A percentile compares a stretch with the other conserved stretches of the same genome.
These are phyloP conservation scores for Musa troglodytarum DNA, from an alignment of 176 grass and related monocot genomes.

Conservation along the genomic window DNA sequence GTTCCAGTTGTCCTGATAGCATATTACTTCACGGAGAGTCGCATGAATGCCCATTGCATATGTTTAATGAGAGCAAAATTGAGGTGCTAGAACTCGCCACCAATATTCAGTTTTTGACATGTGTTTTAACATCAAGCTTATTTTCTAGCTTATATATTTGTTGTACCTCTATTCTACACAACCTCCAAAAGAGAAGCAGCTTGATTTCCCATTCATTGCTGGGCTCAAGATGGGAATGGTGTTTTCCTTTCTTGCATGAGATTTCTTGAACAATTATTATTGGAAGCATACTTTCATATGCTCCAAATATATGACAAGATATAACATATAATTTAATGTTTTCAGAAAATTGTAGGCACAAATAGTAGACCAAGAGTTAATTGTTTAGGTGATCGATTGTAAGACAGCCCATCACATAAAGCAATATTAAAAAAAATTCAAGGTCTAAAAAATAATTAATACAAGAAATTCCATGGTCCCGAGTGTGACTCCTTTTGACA, in stretches of 20 bases:
- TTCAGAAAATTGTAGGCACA: too few relatives aligned
- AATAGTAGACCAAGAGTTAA: too few relatives aligned
- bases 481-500: too few relatives aligned
- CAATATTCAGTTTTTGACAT: background rate
- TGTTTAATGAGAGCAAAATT: slow-evolving; percentile 27
- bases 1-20: slow-evolving; percentile 17
- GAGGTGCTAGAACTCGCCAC: slow-evolving; percentile 28
- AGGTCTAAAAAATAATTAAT: too few relatives aligned
- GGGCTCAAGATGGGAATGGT: background rate
- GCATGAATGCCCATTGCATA: slow-evolving; percentile 15
- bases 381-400: too few relatives aligned
- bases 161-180: background rate
- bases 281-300: background rate
- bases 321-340: too few relatives aligned
- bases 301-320: background rate
- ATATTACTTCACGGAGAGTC: slow-evolving; percentile 13
- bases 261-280: background rate
- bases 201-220: background rate
- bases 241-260: background rate
- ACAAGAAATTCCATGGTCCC: too few relatives aligned
- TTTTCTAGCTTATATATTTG: background rate
- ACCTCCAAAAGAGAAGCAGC: background rate
- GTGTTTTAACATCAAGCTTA: background rate
- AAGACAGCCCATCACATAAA: too few relatives aligned
- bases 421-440: too few relatives aligned